phyloP scores from a whole-genome alignment of 306 rosid genomes.

The Trifolium pratense region DNA sequence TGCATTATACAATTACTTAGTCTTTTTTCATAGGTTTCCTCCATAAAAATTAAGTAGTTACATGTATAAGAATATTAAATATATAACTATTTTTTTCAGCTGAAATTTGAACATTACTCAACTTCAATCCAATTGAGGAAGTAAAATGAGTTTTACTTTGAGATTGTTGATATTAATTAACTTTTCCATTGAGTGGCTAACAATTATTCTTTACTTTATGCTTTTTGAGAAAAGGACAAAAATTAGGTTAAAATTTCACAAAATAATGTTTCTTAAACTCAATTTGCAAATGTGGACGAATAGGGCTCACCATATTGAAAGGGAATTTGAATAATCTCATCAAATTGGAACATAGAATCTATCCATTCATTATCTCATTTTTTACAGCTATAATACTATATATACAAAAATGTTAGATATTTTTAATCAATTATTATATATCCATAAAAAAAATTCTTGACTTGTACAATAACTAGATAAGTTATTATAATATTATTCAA shows the following conservation, averaged over 20 bases:
- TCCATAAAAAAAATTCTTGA: neutral
- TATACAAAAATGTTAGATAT: neutral
- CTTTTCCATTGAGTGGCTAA: conserved; percentile 9
- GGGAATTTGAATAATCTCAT: conserved; percentile 72
- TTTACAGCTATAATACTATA: conserved; percentile 57
- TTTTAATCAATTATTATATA: neutral
- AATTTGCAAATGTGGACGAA: conserved; percentile 52
- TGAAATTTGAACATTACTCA: no score
- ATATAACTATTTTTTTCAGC: no score
- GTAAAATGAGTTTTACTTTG: conserved; percentile 20
- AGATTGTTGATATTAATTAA: neutral
- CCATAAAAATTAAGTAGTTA: no score
- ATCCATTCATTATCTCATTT: conserved; percentile 40
- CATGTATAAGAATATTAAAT: no score
- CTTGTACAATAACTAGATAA: conserved; percentile 3
- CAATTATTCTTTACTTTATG: conserved; percentile 46
- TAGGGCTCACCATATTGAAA: conserved; percentile 54
- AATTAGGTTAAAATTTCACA: conserved; percentile 43
- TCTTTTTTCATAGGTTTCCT: no score
- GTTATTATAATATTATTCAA: conserved; percentile 43
- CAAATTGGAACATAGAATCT: conserved; percentile 68
- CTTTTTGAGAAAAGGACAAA: conserved; percentile 55
- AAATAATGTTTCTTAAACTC: conserved; percentile 33
- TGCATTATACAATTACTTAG: neutral
- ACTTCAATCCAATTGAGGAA: neutral